Evolutionary conservation across 495 filamentous ascomycete species (phyloP).

Genomic region (Lophiostoma macrostomum): DNA sequence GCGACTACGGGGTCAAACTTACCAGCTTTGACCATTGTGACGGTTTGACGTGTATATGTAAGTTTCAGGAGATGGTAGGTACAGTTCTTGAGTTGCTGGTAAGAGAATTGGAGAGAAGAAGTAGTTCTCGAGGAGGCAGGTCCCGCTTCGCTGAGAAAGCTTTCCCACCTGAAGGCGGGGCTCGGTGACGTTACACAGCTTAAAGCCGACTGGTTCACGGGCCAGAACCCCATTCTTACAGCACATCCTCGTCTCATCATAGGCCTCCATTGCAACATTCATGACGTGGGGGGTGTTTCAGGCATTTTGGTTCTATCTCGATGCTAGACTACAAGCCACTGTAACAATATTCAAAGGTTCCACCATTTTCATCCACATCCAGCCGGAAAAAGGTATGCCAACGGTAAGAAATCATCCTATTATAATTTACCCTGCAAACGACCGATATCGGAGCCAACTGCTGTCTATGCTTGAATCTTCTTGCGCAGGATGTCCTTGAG

Average conservation of each 20-base stretch:
- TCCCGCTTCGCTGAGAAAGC: too few relatives aligned
- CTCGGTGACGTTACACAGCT: background rate
- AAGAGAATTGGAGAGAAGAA: background rate
- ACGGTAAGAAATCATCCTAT: background rate
- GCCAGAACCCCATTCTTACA: too few relatives aligned
- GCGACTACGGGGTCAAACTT: constrained; percentile 8
- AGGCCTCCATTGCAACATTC: too few relatives aligned
- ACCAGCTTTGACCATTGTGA: constrained; percentile 39
- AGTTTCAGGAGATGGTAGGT: background rate
- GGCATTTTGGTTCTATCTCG: too few relatives aligned
- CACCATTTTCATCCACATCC: constrained; percentile 8
- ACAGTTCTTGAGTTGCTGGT: too few relatives aligned
- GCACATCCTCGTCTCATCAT: too few relatives aligned
- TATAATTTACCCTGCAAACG: background rate
- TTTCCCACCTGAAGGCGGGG: background rate
- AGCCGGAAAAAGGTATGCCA: too few relatives aligned
- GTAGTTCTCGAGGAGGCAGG: too few relatives aligned
- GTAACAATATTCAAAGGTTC: too few relatives aligned
- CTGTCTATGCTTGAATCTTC: constrained; percentile 58
- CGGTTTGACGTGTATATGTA: constrained; percentile 18
- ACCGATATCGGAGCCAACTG: constrained; percentile 30
- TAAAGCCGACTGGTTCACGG: too few relatives aligned
- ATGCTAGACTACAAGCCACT: too few relatives aligned
- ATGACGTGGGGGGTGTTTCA: too few relatives aligned
- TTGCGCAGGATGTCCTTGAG: constrained; percentile 87